Base-by-base conservation (phyloP, 164 flowering plant genomes). In the Euptelea pleiosperma region DNA sequence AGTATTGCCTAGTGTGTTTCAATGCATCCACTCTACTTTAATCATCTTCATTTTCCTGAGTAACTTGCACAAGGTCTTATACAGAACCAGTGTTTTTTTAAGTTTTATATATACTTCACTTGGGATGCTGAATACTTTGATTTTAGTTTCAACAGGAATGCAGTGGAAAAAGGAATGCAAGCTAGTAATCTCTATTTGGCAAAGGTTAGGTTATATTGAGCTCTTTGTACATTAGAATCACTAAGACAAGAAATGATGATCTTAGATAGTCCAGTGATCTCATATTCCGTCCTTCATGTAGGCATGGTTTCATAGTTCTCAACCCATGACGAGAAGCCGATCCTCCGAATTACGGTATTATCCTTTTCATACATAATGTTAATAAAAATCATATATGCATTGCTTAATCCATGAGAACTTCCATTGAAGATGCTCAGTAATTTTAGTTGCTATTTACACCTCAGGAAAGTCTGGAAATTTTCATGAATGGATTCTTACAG, bases 261-360 rank as follows among this genome's bases (percentile, higher is more conserved):
- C 10, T 16, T 19, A 28, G 2, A 47, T 50, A 10, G 18, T 44
- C 18, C 16, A 43, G 18, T 37, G 5, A 35, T 63, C 57, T 71
- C 36, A 71, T 58, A 18, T 28, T 43, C 60, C 29, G 21, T 11
- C 29, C 40, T 54, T 43, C 24, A 19, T 65, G 68, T 82, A 86
- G 94, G 88, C 94, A 53, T 84, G 90, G 86, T 79, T 82, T 58
- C 81, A 82, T 40, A 87, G 94, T 70, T 76, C 87, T 52, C 94
- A 87, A 50, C 85, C 90, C 19, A 84, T 87, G 94, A 87, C 88
- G 15, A 81, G 94, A 80, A 87, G 94, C 61, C 75, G 90, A 48
- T 87, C 94, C 25, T 87, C 94, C 58, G 94, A 84, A 67, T 47
- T 87, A 57, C 50, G 94, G 94, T 87, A 80, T 53, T 9, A 39